Base-by-base conservation (phyloP, 164 flowering plant species). In the Stephania japonica region DNA sequence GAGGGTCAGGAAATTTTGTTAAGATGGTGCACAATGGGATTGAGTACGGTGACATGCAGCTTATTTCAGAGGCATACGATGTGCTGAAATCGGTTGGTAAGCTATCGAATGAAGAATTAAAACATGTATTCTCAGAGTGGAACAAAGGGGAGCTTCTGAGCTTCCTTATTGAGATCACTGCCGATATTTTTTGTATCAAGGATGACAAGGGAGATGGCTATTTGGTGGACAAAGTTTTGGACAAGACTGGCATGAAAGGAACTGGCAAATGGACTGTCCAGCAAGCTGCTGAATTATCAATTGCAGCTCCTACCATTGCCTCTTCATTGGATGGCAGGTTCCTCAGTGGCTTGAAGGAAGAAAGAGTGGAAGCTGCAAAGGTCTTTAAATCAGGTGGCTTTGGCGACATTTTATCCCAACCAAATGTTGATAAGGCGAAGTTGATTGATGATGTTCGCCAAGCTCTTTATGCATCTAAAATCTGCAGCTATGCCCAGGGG, bases 221-320 rank as follows among this genome's bases (percentile, higher is more conserved):
- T 70, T 56, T 70, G 73, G 73, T 70, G n/a, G 73, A 70, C 73
- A 70, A 70, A 44, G 73, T 70, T 70, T 56, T 70, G 43, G 73
- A 70, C 73, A 70, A 70, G 43, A 70, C 73, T 53, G 73, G 73
- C 65, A 70, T 70, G 73, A 70, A 70, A 25, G 73, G 73, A 27
- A 70, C 73, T 56, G 73, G 73, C n/a, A 70, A 70, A 59, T 70
- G 73, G 73, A 70, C 73, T 32, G 73, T 70, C n/a, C 73, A 70
- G 43, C 73, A 70, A 59, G 73, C 73, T 56, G 73, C 73, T 19
- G 73, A 70, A 27, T 47, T 70, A 56, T 70, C 73, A 19, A 23
- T 70, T 56, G 73, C 73, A 27, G 73, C 73, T 56, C 73, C 73
- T 14, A 70, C 73, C 6, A 70, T 70, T 16, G 73, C 73, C 32